Conservation (phyloP, 2,329 filamentous ascomycete genomes). For the Sarocladium oryzae region DNA sequence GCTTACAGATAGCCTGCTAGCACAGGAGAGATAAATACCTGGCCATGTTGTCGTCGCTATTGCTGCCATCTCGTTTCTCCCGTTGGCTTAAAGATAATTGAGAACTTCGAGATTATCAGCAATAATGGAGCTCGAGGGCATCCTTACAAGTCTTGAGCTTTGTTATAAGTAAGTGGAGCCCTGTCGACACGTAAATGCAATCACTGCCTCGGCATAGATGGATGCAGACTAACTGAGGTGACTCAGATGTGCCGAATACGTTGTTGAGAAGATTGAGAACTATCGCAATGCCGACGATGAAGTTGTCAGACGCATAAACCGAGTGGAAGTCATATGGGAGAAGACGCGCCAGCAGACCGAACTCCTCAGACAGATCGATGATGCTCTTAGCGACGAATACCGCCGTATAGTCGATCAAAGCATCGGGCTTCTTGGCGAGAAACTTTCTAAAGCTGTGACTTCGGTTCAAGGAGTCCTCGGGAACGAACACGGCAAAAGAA, state of each 20-base stretch:
- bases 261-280: constrained; percentile 2
- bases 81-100: constrained; percentile 14
- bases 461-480: neutral
- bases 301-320: neutral
- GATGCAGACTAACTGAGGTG: constrained; percentile 6
- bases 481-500: constrained; percentile 3
- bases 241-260: neutral
- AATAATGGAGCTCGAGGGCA: neutral
- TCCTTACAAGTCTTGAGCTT: constrained; percentile 5
- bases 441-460: neutral
- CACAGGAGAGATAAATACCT: too few species aligned
- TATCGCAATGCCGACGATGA: neutral
- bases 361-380: neutral
- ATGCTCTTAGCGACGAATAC: neutral
- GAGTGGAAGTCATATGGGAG: constrained; percentile 2
- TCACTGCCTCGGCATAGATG: too few species aligned
- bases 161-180: constrained; percentile 2
- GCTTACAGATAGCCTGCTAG: too few species aligned
- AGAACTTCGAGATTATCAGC: neutral
- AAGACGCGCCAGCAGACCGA: neutral
- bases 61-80: too few species aligned
- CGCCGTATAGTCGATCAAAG: neutral
- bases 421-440: neutral
- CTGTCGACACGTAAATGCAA: too few species aligned
- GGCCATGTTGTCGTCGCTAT: too few species aligned